Evolutionary conservation across 768 basidiomycete species (phyloP), one percentile per base, ranked within the genome.

Genomic region (Podaxis sp.): DNA sequence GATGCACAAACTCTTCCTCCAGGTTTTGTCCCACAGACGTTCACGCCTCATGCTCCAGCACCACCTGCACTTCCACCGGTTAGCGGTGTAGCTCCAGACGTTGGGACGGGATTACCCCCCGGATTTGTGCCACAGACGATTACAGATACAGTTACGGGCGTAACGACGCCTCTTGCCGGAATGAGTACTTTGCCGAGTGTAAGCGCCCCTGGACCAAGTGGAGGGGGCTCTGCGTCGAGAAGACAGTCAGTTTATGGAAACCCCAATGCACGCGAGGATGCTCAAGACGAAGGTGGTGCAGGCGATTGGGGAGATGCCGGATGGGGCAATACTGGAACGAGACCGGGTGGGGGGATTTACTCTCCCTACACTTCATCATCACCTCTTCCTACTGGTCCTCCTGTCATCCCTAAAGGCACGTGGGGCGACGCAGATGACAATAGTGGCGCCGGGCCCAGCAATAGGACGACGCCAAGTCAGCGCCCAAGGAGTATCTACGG

Each of bases 401-500:
- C 60, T 8, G 60, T 62, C 17, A 62, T 62, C 15, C 60, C 60
- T 10, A 52, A 26, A 15, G 20, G 13, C 5, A 26, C 24, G 24
- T 56, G 17, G 46, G 58, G 26, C 6, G 57, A 49, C 3, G 33
- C 22, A 38, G 38, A 56, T 17, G 55, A 50, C 13, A 20, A 3
- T 49, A 13, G 46, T 24, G 38, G 40, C 11, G 33, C n/a, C n/a
- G 11, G 4, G 17, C 36, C 20, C 11, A 28, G 57, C 2, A 46
- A 28, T 36, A 24, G 41, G 28, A 36, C 12, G 3, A 62, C 60
- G 6, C 60, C 60, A 20, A 33, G 53, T 22, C 33, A 36, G 24
- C n/a, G 48, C 3, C 48, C 58, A 6, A 62, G 53, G 52, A 55
- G 60, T 26, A 55, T 55, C n/a, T 62, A 62, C 55, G 58, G 58